These are phyloP conservation scores for Aspergillus incahuasiensis DNA, from an alignment of 495 filamentous ascomycete species.

Conservation along the genomic window DNA sequence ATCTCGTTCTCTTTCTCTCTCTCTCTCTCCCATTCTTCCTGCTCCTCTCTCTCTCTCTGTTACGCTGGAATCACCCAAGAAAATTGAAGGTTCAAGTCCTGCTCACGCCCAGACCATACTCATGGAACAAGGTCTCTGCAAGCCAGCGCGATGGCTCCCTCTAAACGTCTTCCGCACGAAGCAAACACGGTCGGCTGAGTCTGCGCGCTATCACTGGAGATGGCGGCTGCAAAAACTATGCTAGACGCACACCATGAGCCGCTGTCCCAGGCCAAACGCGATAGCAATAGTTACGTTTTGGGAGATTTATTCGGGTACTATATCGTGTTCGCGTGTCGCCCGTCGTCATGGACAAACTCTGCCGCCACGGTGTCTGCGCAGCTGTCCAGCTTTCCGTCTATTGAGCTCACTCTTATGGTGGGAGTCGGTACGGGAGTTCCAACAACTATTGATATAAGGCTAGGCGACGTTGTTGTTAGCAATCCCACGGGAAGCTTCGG, in stretches of 20 bases:
- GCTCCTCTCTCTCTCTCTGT: too few species aligned
- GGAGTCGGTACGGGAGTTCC: conserved; percentile 35
- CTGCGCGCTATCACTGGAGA: conserved; percentile 29
- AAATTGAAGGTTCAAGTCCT: too few species aligned
- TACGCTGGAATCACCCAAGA: too few species aligned
- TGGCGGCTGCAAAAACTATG: conserved; percentile 25
- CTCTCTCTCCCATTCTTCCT: too few species aligned
- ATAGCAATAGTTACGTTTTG: conserved; percentile 31
- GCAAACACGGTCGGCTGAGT: conserved; percentile 32
- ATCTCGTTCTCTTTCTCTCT: too few species aligned
- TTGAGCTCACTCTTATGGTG: conserved; percentile 28
- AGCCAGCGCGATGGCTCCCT: not conserved
- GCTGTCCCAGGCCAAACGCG: conserved; percentile 10
- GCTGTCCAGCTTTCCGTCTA: conserved; percentile 15
- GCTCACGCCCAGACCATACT: too few species aligned
- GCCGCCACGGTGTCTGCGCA: conserved; percentile 24
- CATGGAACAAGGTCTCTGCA: too few species aligned
- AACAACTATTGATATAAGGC: conserved; percentile 22
- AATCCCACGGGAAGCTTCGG: conserved; percentile 14
- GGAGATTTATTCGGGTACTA: conserved; percentile 28
- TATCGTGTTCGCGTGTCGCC: conserved; percentile 32
- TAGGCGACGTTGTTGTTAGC: conserved; percentile 38
- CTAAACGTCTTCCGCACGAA: not conserved
- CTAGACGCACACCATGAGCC: conserved; percentile 25
- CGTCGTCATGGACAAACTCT: conserved; percentile 19